Conservation (phyloP, 2,329 filamentous ascomycete species). For the Aurifilum marmelostoma region DNA sequence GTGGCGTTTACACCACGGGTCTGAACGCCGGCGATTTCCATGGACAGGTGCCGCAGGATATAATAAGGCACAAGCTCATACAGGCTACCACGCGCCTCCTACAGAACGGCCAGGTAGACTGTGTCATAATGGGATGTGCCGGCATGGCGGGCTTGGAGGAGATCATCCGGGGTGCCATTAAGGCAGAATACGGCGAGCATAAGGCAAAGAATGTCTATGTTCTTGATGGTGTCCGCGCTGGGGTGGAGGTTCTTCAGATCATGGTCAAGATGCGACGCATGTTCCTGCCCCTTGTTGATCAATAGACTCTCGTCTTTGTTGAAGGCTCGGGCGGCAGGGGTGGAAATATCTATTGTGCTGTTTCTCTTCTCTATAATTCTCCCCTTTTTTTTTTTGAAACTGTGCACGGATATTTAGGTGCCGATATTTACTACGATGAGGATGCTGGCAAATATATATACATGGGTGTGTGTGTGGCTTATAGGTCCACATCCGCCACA, state of each 20-base stretch:
- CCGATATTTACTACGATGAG: neutral
- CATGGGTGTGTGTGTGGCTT: too few relatives aligned
- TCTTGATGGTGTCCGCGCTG: slow-evolving; percentile 79
- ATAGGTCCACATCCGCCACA: neutral
- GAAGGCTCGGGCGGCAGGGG: too few relatives aligned
- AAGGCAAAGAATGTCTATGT: slow-evolving; percentile 64
- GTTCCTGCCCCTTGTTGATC: slow-evolving; percentile 36
- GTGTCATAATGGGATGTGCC: slow-evolving; percentile 84
- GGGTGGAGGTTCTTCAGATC: slow-evolving; percentile 64
- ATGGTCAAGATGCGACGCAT: slow-evolving; percentile 48
- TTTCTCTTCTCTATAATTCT: neutral
- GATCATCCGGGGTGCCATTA: slow-evolving; percentile 71
- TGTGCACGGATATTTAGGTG: neutral
- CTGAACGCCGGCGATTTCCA: slow-evolving; percentile 82
- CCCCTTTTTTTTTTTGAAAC: neutral
- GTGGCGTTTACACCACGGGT: slow-evolving; percentile 81
- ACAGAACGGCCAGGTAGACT: slow-evolving; percentile 57
- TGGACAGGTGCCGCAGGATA: slow-evolving; percentile 62
- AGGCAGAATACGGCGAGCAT: slow-evolving; percentile 64
- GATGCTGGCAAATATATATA: neutral
- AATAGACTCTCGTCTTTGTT: neutral
- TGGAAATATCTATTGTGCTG: too few relatives aligned
- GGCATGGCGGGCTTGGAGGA: slow-evolving; percentile 87
- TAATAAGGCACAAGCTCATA: slow-evolving; percentile 68
- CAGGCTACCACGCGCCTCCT: slow-evolving; percentile 72